A percentile compares a stretch with the other conserved stretches of the same genome.
These are phyloP conservation scores for Pseudogymnoascus sp. DNA, from an alignment of 2,329 filamentous ascomycete species.

Conservation along the genomic window DNA sequence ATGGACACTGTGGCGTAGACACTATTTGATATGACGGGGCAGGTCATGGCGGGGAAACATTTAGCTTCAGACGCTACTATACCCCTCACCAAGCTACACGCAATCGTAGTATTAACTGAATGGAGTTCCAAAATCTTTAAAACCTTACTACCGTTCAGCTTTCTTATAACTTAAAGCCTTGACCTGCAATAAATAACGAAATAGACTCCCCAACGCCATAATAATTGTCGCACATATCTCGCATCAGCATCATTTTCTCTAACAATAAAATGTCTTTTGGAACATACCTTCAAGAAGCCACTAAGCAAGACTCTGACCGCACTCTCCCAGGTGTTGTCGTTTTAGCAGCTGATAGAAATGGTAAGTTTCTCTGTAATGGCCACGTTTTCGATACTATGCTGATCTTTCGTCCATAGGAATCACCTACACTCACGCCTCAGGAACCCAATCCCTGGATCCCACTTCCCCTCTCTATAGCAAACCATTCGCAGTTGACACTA, in stretches of 20 bases:
- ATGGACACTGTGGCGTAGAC: too few species aligned
- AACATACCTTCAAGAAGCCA: background rate
- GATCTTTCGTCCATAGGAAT: background rate
- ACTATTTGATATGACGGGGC: background rate
- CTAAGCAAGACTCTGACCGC: background rate
- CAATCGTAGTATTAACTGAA: background rate
- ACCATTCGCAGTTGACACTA: constrained; percentile 49
- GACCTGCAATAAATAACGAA: background rate
- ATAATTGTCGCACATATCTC: background rate
- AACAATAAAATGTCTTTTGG: background rate
- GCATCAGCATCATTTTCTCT: too few species aligned
- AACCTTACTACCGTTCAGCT: background rate
- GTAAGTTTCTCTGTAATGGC: background rate
- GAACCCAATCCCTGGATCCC: background rate
- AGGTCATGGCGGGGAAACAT: background rate
- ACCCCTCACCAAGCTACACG: background rate
- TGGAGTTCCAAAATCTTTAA: background rate
- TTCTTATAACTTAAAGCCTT: background rate
- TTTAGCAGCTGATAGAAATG: background rate
- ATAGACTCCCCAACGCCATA: background rate
- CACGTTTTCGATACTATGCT: background rate
- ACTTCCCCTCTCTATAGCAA: constrained; percentile 23
- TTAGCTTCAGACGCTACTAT: background rate
- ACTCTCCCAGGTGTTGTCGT: background rate
- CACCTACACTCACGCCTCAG: background rate